Percentiles rank a stretch among this genome's conserved stretches.
Conservation (phyloP, 129 eudicot genomes). For the Lactuca saligna region DNA sequence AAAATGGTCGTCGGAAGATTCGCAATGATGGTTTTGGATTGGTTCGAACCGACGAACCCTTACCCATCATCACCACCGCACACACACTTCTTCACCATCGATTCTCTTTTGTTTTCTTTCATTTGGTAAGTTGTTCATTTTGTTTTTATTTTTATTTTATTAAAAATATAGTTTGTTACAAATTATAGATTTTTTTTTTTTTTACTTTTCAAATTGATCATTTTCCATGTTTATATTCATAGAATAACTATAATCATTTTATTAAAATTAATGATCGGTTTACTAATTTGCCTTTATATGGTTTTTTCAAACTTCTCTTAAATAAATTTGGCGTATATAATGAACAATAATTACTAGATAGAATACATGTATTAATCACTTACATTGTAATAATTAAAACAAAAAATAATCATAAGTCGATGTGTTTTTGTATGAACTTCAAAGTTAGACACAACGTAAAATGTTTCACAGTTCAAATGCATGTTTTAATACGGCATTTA, state of each 20-base stretch:
- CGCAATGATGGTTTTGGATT: slow-evolving; percentile 25
- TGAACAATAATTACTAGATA: neutral
- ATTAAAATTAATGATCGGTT: neutral
- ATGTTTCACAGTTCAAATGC: neutral
- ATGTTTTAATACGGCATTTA: neutral
- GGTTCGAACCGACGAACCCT: slow-evolving; percentile 21
- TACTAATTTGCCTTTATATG: neutral
- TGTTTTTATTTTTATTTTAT: neutral
- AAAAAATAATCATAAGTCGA: neutral
- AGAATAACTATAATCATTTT: no score
- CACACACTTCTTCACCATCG: slow-evolving; percentile 19
- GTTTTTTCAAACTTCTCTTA: neutral
- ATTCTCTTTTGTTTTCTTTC: slow-evolving; percentile 31
- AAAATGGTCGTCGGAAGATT: slow-evolving; percentile 21
- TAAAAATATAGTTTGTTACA: no score
- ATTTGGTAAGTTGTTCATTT: slow-evolving; percentile 21
- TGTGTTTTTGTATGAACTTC: neutral
- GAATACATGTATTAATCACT: neutral
- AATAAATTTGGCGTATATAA: no score
- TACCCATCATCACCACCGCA: slow-evolving; percentile 17
- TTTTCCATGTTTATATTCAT: neutral
- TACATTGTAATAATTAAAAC: neutral
- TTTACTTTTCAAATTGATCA: no score
- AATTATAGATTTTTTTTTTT: no score
- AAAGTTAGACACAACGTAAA: neutral